Percentiles rank a stretch among this genome's conserved stretches.
Evolutionary conservation across 192 early-diverging fungal species (phyloP).

Genomic region (Lunasporangiospora selenospora): DNA sequence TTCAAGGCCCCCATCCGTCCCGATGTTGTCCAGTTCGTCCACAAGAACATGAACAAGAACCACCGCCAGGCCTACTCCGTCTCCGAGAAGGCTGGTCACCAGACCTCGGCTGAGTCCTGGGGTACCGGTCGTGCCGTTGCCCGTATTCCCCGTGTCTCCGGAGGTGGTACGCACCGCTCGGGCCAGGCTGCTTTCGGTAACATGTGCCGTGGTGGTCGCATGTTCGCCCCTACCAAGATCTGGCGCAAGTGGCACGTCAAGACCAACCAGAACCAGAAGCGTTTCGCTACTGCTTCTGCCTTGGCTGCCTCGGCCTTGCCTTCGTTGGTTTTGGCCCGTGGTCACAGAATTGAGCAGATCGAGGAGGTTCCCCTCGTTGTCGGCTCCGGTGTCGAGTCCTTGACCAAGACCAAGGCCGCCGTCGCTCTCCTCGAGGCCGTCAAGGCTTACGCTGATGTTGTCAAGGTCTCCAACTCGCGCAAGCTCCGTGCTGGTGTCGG

Average conservation of each 20-base stretch:
- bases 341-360: constrained; percentile 94
- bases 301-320: constrained; percentile 94
- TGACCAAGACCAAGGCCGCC: constrained; percentile 94
- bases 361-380: constrained; percentile 96
- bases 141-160: constrained; percentile 98
- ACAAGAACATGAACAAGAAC: constrained; percentile 99
- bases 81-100: constrained; percentile 96
- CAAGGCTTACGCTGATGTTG: constrained; percentile 94
- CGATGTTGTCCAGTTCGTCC: constrained; percentile 93
- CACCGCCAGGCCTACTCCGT: constrained; percentile 97
- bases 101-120: constrained; percentile 98
- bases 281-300: constrained; percentile 96
- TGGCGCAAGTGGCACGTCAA: constrained; percentile 99
- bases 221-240: constrained; percentile 99
- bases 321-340: constrained; percentile 92
- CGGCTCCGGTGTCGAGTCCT: constrained; percentile 76
- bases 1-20: constrained; percentile 98
- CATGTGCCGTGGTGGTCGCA: constrained; percentile 99
- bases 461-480: constrained; percentile 94
- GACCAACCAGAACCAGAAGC: constrained; percentile 98
- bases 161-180: constrained; percentile 95
- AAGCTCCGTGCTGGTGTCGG: constrained; percentile 97
- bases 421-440: constrained; percentile 88
- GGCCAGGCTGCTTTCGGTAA: constrained; percentile 99
- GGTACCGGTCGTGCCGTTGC: constrained; percentile 98